These are phyloP conservation scores for Hypoxylon sp. DNA, from an alignment of 2,329 filamentous ascomycete genomes.

Conservation along the genomic window DNA sequence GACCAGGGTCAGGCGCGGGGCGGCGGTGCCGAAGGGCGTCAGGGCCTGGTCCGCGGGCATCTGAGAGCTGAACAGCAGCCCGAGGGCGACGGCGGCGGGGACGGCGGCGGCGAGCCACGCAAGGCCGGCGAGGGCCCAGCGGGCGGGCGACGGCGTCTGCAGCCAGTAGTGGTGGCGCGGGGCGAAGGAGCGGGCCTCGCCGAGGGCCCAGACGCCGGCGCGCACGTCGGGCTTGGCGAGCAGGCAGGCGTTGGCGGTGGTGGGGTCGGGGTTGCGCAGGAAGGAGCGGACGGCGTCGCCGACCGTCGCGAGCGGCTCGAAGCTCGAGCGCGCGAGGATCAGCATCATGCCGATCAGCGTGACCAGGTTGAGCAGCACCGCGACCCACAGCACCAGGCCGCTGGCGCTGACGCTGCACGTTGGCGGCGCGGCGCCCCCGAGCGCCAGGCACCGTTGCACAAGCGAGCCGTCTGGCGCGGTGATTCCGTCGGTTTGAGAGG, in stretches of 20 bases:
- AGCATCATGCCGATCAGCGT: slow-evolving; percentile 42
- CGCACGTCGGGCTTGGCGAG: slow-evolving; percentile 56
- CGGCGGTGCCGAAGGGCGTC: slow-evolving; percentile 51
- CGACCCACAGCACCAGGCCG: slow-evolving; percentile 52
- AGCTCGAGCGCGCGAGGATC: slow-evolving; percentile 38
- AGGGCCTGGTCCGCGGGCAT: slow-evolving; percentile 33
- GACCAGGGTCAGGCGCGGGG: slow-evolving; percentile 47
- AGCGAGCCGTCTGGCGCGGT: slow-evolving; percentile 36
- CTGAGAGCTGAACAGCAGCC: slow-evolving; percentile 40
- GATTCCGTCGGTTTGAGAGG: slow-evolving; percentile 29
- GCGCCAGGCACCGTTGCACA: slow-evolving; percentile 48
- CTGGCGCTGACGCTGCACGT: slow-evolving; percentile 54
- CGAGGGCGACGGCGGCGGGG: slow-evolving; percentile 52
- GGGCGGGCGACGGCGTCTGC: slow-evolving; percentile 51
- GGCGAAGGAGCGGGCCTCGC: slow-evolving; percentile 54
- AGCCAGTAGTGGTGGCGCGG: slow-evolving; percentile 55
- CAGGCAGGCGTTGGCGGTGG: slow-evolving; percentile 52
- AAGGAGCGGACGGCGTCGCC: slow-evolving; percentile 47
- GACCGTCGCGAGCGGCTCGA: slow-evolving; percentile 45
- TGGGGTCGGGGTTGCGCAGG: slow-evolving; percentile 41
- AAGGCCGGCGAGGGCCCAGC: slow-evolving; percentile 53
- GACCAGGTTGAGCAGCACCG: slow-evolving; percentile 43
- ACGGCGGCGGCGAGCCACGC: slow-evolving; percentile 51
- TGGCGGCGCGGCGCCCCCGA: slow-evolving; percentile 30
- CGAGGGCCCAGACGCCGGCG: slow-evolving; percentile 53